phyloP scores from a whole-genome alignment of 805 yeast genomes.

The Kurtzmaniella fragi region DNA sequence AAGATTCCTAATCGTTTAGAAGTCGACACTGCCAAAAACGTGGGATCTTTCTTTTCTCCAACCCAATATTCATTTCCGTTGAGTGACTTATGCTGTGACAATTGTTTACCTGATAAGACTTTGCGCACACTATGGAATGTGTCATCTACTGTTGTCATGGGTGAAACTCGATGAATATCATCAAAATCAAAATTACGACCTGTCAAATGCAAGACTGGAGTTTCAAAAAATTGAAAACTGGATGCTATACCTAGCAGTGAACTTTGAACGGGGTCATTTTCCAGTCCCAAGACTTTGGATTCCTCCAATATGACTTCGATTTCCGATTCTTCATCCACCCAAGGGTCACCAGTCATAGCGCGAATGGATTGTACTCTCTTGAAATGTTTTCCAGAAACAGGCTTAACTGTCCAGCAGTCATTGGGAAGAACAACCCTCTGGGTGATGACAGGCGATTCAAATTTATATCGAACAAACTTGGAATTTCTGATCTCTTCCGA shows the following conservation, averaged over 20 bases:
- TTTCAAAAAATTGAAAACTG: constrained; percentile 29
- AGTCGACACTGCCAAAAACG: constrained; percentile 37
- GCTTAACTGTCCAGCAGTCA: constrained; percentile 51
- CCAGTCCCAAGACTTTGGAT: constrained; percentile 35
- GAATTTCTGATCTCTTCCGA: constrained; percentile 2
- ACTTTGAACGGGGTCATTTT: constrained; percentile 34
- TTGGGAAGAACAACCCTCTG: constrained; percentile 36
- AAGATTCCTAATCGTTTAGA: constrained; percentile 40
- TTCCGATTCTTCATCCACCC: constrained; percentile 25
- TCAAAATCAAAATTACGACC: background rate
- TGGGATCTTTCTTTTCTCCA: constrained; percentile 2
- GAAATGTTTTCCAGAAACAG: constrained; percentile 37
- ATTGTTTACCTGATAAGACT: constrained; percentile 9
- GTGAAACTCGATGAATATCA: constrained; percentile 11
- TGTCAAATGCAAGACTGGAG: constrained; percentile 14
- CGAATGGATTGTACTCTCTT: constrained; percentile 43
- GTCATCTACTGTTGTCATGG: constrained; percentile 23
- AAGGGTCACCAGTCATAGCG: constrained; percentile 45
- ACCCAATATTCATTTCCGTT: constrained; percentile 9
- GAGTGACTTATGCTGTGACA: constrained; percentile 6
- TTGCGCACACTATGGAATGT: constrained; percentile 30
- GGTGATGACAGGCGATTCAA: constrained; percentile 19
- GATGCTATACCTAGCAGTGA: constrained; percentile 33
- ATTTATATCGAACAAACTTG: constrained; percentile 17
- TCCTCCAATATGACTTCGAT: constrained; percentile 29